Evolutionary conservation across 2,329 filamentous ascomycete species (phyloP).

Genomic region (Chaetomium sp.): DNA sequence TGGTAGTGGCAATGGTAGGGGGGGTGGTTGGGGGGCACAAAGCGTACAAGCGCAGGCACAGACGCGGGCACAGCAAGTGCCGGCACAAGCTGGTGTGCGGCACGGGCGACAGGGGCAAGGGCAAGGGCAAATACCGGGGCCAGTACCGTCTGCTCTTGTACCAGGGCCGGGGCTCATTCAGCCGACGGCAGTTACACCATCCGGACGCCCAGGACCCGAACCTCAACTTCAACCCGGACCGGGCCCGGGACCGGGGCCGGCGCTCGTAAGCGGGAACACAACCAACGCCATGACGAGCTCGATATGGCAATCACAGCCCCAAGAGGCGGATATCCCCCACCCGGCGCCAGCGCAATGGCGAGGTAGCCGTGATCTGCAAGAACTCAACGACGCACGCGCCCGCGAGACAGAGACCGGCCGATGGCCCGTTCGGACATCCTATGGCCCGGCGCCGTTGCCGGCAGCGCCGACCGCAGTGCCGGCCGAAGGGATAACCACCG

Average conservation of each 20-base stretch:
- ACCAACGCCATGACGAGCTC: neutral
- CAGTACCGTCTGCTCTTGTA: too few relatives aligned
- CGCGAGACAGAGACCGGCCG: constrained; percentile 8
- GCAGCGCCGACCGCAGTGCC: neutral
- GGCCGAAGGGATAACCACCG: too few relatives aligned
- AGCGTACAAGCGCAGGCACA: neutral
- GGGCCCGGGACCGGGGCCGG: neutral
- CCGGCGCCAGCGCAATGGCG: constrained; percentile 10
- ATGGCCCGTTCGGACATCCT: constrained; percentile 10
- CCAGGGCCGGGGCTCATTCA: too few relatives aligned
- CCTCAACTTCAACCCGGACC: too few relatives aligned
- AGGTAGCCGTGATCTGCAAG: constrained; percentile 16
- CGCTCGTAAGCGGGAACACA: neutral
- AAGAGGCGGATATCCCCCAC: constrained; percentile 10
- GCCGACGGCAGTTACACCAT: too few relatives aligned
- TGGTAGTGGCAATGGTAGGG: too few relatives aligned
- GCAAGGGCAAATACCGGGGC: too few relatives aligned
- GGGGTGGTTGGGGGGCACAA: neutral
- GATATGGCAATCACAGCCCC: constrained; percentile 7
- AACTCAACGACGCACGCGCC: constrained; percentile 18
- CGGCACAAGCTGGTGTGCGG: neutral
- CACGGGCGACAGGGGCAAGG: too few relatives aligned
- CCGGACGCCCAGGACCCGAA: too few relatives aligned
- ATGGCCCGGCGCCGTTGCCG: constrained; percentile 13
- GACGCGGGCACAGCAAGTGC: neutral